Evolutionary conservation across 768 basidiomycete genomes (phyloP).

Genomic region (Solioccasus polychromus): DNA sequence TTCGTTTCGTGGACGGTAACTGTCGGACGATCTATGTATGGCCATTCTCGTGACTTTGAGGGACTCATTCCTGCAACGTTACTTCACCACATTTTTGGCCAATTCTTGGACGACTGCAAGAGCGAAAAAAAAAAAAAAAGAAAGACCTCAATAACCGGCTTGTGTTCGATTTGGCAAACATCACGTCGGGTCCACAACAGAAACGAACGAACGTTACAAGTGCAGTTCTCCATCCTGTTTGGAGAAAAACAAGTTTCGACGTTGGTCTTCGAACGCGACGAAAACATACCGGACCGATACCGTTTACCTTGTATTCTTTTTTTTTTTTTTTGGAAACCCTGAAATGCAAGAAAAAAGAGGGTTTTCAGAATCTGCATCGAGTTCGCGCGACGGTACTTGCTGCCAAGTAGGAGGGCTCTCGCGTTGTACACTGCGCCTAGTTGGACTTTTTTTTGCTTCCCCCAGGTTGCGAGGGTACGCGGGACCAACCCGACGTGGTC

Average conservation of each 20-base stretch:
- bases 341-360: not conserved
- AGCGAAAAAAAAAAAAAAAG: not conserved
- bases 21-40: not conserved
- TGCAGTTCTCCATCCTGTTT: not conserved
- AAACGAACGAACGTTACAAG: not conserved
- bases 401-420: conserved; percentile 28
- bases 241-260: too few relatives aligned
- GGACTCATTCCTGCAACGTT: not conserved
- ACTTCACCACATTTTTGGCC: not conserved
- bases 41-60: not conserved
- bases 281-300: not conserved
- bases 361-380: conserved; percentile 35
- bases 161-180: not conserved
- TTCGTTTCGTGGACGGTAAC: too few relatives aligned
- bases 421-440: conserved; percentile 11
- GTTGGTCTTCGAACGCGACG: too few relatives aligned
- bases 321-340: conserved; percentile 7
- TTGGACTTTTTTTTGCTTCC: conserved; percentile 24
- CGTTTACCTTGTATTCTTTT: conserved; percentile 27
- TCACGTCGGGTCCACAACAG: not conserved
- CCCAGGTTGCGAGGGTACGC: conserved; percentile 29
- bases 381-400: conserved; percentile 26
- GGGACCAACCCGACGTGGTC: conserved; percentile 30
- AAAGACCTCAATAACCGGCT: not conserved
- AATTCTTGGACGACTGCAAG: not conserved